Conservation (phyloP, 176 grass and related monocot genomes). For the Olyra latifolia region DNA sequence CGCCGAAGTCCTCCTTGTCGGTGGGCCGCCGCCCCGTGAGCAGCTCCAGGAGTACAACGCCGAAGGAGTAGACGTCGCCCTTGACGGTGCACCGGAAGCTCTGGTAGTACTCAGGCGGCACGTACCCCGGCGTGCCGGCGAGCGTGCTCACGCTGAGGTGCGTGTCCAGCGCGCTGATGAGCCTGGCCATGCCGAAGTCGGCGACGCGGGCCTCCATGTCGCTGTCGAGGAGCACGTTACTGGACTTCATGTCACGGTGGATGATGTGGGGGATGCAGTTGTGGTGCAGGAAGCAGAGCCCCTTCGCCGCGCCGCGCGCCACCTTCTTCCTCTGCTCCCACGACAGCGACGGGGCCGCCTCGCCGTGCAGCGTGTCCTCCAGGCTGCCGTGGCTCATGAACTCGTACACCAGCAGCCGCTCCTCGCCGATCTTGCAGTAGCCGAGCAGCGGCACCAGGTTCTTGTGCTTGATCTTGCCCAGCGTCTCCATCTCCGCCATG, state of each 20-base stretch:
- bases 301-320: slow-evolving; percentile 72
- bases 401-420: slow-evolving; percentile 91
- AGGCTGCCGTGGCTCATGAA: slow-evolving; percentile 93
- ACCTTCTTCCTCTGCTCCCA: slow-evolving; percentile 67
- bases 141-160: slow-evolving; percentile 97
- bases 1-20: slow-evolving; percentile 95
- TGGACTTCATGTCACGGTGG: slow-evolving; percentile 99
- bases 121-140: slow-evolving; percentile 87
- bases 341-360: not conserved
- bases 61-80: slow-evolving; percentile 96
- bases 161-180: slow-evolving; percentile 85
- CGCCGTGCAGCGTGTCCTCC: slow-evolving; percentile 69
- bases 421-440: slow-evolving; percentile 97
- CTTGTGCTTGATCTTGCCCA: slow-evolving; percentile 94
- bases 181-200: slow-evolving; percentile 92
- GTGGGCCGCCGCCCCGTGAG: slow-evolving; percentile 77
- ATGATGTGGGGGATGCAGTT: slow-evolving; percentile 99
- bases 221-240: slow-evolving; percentile 83
- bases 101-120: slow-evolving; percentile 99
- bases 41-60: slow-evolving; percentile 84
- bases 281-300: slow-evolving; percentile 90
- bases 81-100: slow-evolving; percentile 93
- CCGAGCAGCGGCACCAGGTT: slow-evolving; percentile 82
- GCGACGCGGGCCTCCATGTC: slow-evolving; percentile 78
- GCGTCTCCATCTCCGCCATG: slow-evolving; percentile 96